Percentiles rank a stretch among this genome's conserved stretches.
These are phyloP conservation scores for Chaetomiaceae sp. DNA, from an alignment of 2,329 filamentous ascomycete species.

Conservation along the genomic window DNA sequence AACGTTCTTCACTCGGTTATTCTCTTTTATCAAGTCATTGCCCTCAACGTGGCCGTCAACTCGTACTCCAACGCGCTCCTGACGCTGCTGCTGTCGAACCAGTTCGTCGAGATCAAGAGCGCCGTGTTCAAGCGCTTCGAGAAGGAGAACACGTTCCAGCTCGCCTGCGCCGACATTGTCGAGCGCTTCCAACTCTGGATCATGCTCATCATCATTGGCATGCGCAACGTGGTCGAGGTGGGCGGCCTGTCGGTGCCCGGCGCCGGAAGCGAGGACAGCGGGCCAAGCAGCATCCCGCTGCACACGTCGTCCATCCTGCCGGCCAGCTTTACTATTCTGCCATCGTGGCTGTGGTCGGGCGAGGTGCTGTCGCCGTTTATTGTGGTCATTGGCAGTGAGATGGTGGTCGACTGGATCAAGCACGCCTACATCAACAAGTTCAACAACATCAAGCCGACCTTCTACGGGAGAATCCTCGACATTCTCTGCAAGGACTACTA, in stretches of 20 bases:
- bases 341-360: conserved; percentile 69
- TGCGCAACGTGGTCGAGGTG: conserved; percentile 94
- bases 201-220: conserved; percentile 92
- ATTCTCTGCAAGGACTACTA: conserved; percentile 98
- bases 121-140: conserved; percentile 99
- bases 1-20: conserved; percentile 83
- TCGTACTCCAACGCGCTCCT: conserved; percentile 95
- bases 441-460: conserved; percentile 88
- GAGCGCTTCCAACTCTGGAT: conserved; percentile 97
- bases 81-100: conserved; percentile 89
- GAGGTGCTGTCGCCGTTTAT: conserved; percentile 91
- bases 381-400: conserved; percentile 91
- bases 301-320: conserved; percentile 74
- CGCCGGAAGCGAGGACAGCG: conserved; percentile 45
- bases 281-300: conserved; percentile 54
- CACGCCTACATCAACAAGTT: conserved; percentile 98
- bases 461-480: conserved; percentile 87
- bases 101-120: conserved; percentile 98
- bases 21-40: conserved; percentile 96
- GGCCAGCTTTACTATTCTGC: conserved; percentile 84
- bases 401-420: conserved; percentile 94
- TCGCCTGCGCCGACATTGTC: conserved; percentile 94
- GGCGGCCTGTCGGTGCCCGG: conserved; percentile 69
- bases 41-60: conserved; percentile 95
- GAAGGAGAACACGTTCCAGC: conserved; percentile 94